Evolutionary conservation across 225 moss, liverwort and hornwort species (phyloP), one percentile per base, ranked within the genome.

Genomic region (Bryum argenteum): DNA sequence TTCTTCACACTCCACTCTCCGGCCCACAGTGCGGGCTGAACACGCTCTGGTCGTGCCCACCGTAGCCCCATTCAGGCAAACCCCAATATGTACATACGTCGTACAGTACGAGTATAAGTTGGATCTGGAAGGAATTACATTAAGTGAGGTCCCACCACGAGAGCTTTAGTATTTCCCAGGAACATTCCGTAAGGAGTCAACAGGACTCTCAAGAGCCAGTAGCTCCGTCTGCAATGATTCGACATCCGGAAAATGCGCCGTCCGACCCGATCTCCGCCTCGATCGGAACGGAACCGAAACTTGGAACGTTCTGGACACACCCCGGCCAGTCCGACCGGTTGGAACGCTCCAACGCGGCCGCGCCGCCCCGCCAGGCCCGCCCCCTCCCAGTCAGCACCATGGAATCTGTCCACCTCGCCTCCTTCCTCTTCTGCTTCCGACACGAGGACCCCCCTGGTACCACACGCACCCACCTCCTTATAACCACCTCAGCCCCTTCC

Each of bases 401-500:
- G 54, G 63, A 48, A 50, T 23, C 47, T 1, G 37, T 2, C 33
- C 54, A 45, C 0, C 17, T 15, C 78, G 48, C 48, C 48, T 62
- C 66, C 59, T 82, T 82, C 82, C 20, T 10, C 2, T 12, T 38
- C 51, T 75, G 37, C 38, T 78, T 82, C 82, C 78, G 75, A 57
- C 82, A 82, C 82, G 71, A 75, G 79, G 79, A 54, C 54, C 21
- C 7, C 10, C 6, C 61, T 33, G 1, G 15, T 2, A 0, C 40
- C 22, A 8, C 55, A 14, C 52, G 38, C 10, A n/a, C 43, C 13
- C 14, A 0, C 3, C 11, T 38, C 57, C 40, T 61, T 57, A 61
- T 62, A 71, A 37, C 14, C 12, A 19, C 58, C 41, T 61, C 51
- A 62, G 57, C 66, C 19, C 13, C 44, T 8, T 17, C 1, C 8